phyloP scores from a whole-genome alignment of 139 green algal genomes.

The Marvania coccoides region DNA sequence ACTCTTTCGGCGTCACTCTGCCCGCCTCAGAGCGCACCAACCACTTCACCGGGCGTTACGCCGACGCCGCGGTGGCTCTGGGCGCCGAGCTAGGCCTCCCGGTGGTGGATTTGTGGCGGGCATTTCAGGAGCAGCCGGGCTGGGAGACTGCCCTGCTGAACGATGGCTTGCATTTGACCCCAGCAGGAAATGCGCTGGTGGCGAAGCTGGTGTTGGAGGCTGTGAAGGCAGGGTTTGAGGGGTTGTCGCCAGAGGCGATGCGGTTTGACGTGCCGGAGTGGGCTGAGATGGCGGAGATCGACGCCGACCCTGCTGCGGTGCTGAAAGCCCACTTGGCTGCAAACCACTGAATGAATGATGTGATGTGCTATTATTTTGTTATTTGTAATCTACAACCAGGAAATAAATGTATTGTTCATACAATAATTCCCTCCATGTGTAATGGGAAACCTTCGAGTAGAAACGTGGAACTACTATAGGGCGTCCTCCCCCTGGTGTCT shows the following conservation, averaged over 20 bases:
- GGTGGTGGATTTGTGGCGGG: constrained; percentile 60
- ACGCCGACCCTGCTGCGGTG: background rate
- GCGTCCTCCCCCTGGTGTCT: too few species aligned
- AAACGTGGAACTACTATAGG: too few species aligned
- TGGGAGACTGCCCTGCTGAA: constrained; percentile 30
- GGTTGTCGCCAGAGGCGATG: constrained; percentile 29
- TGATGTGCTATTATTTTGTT: background rate
- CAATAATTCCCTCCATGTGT: too few species aligned
- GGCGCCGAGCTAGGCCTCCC: constrained; percentile 34
- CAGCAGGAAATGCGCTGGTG: constrained; percentile 38
- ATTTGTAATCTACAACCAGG: background rate
- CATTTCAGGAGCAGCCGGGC: constrained; percentile 36
- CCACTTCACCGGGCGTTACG: constrained; percentile 44
- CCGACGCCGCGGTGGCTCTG: constrained; percentile 29
- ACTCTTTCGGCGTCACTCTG: constrained; percentile 15
- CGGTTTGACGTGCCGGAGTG: constrained; percentile 3
- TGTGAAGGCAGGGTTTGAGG: constrained; percentile 31
- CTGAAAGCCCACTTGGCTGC: background rate
- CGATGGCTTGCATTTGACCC: constrained; percentile 71
- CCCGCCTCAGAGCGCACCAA: constrained; percentile 41
- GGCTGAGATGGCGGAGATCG: background rate
- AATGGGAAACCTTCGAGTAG: too few species aligned
- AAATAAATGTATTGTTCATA: too few species aligned
- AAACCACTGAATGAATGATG: too few species aligned
- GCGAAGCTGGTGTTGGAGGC: constrained; percentile 27